Conservation (phyloP, 352 stramenopile genomes). For the Blastocystis sp. region DNA sequence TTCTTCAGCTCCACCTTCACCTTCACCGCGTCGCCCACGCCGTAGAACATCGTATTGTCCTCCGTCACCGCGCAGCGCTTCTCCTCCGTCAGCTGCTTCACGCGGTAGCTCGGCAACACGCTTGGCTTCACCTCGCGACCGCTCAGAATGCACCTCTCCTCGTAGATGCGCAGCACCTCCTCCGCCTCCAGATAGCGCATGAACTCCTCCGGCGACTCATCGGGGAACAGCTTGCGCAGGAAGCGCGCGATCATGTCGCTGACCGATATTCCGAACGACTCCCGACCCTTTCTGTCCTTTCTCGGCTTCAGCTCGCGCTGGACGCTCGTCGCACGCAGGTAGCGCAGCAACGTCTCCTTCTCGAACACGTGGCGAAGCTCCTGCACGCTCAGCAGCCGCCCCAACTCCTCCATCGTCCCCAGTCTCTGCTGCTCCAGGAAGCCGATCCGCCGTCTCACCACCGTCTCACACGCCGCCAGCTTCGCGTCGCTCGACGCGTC, state of each 20-base stretch:
- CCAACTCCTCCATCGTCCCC: not conserved
- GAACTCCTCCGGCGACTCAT: not conserved
- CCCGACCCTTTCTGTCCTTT: not conserved
- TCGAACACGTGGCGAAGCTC: not conserved
- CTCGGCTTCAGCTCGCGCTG: not conserved
- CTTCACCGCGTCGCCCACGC: not conserved
- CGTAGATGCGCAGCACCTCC: not conserved
- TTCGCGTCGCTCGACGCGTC: not conserved
- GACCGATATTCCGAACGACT: not conserved
- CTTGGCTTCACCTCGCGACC: not conserved
- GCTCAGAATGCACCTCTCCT: not conserved
- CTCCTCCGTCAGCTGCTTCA: not conserved
- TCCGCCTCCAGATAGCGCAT: not conserved
- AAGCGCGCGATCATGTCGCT: no score
- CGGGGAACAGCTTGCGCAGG: not conserved
- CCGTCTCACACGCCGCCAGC: not conserved
- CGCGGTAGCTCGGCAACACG: not conserved
- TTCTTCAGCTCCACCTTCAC: slow-evolving; percentile 52
- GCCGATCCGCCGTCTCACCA: not conserved
- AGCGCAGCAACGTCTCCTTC: not conserved
- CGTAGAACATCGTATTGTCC: slow-evolving; percentile 9
- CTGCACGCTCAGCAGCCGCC: not conserved
- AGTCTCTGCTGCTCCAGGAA: not conserved
- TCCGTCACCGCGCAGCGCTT: not conserved
- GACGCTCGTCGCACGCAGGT: not conserved